Evolutionary conservation across 2,329 filamentous ascomycete genomes (phyloP).

Genomic region (Sporothrix inflata): DNA sequence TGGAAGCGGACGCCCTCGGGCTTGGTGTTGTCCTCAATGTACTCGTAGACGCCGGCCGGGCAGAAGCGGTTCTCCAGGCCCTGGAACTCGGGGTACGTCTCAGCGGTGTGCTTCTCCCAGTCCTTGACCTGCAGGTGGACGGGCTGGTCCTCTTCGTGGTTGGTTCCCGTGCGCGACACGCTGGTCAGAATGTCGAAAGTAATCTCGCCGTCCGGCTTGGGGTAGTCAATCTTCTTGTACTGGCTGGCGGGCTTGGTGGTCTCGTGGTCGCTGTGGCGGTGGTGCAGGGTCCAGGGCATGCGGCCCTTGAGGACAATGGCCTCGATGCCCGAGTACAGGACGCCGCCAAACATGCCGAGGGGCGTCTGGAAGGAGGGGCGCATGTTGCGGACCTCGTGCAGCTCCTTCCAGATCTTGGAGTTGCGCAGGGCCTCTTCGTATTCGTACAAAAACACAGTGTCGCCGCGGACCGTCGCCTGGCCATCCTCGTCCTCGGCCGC

Average conservation of each 20-base stretch:
- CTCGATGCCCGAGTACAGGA: constrained; percentile 91
- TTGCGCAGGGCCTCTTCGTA: constrained; percentile 89
- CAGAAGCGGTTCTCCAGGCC: constrained; percentile 96
- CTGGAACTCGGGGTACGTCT: constrained; percentile 84
- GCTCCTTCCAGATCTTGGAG: constrained; percentile 89
- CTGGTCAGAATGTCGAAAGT: constrained; percentile 96
- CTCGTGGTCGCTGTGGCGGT: constrained; percentile 75
- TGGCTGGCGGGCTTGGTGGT: constrained; percentile 79
- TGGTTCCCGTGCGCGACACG: constrained; percentile 92
- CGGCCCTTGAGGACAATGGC: constrained; percentile 84
- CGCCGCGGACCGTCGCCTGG: background rate
- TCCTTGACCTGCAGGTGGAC: constrained; percentile 94
- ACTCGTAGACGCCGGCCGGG: constrained; percentile 96
- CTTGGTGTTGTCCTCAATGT: constrained; percentile 89
- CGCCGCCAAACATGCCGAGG: constrained; percentile 84
- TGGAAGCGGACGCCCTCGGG: constrained; percentile 90
- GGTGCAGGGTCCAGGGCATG: constrained; percentile 88
- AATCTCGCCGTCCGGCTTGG: constrained; percentile 93
- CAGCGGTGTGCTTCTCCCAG: constrained; percentile 86
- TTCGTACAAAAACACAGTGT: constrained; percentile 84
- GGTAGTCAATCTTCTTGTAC: constrained; percentile 89
- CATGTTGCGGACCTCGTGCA: constrained; percentile 96
- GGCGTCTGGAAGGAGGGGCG: constrained; percentile 89
- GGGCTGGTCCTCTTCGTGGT: constrained; percentile 98
- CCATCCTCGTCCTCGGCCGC: constrained; percentile 13